Evolutionary conservation across 2,329 filamentous ascomycete species (phyloP), one percentile per base, ranked within the genome.

Genomic region (Exophiala alcalophila): DNA sequence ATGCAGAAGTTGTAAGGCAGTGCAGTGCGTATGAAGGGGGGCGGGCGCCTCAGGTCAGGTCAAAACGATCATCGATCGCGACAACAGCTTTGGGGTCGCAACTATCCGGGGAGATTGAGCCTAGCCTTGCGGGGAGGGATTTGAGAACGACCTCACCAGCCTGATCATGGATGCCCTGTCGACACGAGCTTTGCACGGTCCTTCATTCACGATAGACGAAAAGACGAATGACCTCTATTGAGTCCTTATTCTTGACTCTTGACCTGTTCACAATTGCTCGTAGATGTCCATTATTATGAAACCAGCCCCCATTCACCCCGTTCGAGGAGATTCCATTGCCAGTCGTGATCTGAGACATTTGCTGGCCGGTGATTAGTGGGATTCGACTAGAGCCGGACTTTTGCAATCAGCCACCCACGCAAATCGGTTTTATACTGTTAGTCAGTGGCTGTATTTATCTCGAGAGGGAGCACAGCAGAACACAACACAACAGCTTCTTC

Each of bases 1-100:
- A 94, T 94, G 88, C 83, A 88, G 24, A 49, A 49, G 41, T 38
- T 49, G 41, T 49, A 34, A 45, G 41, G 21, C 11, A 10, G 9
- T 11, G 20, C n/a, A 21, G 38, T 11, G 27, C 28, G 19, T 20
- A 26, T n/a, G 12, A 32, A 21, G 37, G 20, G 11, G 27, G 29
- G 19, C 15, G 20, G 19, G 9, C 18, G 18, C n/a, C 42, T 30
- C 21, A 21, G 19, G 8, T 23, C 40, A 31, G 8, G 27, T 40
- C 36, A 23, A 40, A 18, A 18, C 20, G 34, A 35, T 34, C n/a
- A n/a, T n/a, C n/a, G n/a, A n/a, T n/a, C n/a, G n/a, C n/a, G n/a
- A n/a, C n/a, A n/a, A n/a, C n/a, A n/a, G n/a, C n/a, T n/a, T n/a
- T n/a, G n/a, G n/a, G n/a, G n/a, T 42, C 31, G 39, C 34, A 35